Evolutionary conservation across 805 yeast species (phyloP).

Genomic region (Saccharomycopsis fermentans): DNA sequence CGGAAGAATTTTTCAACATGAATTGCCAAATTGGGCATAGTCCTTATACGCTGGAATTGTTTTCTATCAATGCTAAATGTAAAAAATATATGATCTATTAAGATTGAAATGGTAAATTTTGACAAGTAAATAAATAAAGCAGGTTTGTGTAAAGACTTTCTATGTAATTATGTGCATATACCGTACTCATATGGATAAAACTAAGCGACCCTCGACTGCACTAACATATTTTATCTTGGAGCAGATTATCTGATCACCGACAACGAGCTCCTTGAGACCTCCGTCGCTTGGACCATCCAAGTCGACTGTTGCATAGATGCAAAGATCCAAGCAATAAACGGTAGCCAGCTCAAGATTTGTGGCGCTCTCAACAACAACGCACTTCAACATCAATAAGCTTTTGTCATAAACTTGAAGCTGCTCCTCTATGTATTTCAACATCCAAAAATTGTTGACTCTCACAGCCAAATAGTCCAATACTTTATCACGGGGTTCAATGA

Average conservation of each 20-base stretch:
- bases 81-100: not conserved
- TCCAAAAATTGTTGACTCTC: slow-evolving; percentile 6
- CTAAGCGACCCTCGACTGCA: slow-evolving; percentile 7
- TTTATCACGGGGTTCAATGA: slow-evolving; percentile 2
- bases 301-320: slow-evolving; percentile 7
- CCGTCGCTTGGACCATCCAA: not conserved
- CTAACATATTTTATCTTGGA: slow-evolving; percentile 5
- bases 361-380: slow-evolving; percentile 11
- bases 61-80: not conserved
- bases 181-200: slow-evolving; percentile 1
- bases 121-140: not conserved
- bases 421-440: slow-evolving; percentile 7
- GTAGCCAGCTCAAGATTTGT: slow-evolving; percentile 6
- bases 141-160: not conserved
- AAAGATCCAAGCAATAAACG: slow-evolving; percentile 16
- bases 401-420: slow-evolving; percentile 1
- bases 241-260: slow-evolving; percentile 17
- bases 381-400: slow-evolving; percentile 7
- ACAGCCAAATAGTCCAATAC: slow-evolving; percentile 3
- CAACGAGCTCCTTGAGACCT: slow-evolving; percentile 2
- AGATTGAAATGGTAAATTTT: not conserved
- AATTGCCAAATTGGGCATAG: not conserved
- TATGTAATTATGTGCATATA: not conserved
- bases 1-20: not conserved
- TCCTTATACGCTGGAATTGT: not conserved